phyloP scores from a whole-genome alignment of 768 basidiomycete species.

The Neoboletus brunneissimus region DNA sequence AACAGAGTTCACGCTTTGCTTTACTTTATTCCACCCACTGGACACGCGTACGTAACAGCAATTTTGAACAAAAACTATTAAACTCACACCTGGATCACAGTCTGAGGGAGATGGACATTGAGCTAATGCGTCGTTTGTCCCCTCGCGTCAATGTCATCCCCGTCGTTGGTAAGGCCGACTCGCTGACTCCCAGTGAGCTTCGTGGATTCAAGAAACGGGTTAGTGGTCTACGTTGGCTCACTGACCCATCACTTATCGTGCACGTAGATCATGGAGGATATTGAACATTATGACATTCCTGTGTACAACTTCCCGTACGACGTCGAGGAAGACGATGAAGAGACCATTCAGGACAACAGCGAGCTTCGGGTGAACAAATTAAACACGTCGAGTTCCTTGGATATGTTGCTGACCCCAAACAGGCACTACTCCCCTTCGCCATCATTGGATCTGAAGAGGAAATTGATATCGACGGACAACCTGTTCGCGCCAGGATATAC shows the following conservation, averaged over 20 bases:
- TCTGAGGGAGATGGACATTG: conserved; percentile 97
- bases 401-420: conserved; percentile 5
- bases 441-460: conserved; percentile 98
- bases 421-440: conserved; percentile 94
- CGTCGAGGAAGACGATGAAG: conserved; percentile 98
- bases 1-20: conserved; percentile 95
- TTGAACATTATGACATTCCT: conserved; percentile 96
- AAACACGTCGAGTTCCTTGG: neutral
- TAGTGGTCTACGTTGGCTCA: conserved; percentile 21
- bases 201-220: conserved; percentile 95
- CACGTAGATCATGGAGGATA: conserved; percentile 95
- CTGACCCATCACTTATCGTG: neutral
- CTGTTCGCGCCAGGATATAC: conserved; percentile 90
- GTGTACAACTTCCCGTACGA: conserved; percentile 99
- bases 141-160: conserved; percentile 99
- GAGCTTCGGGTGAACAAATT: conserved; percentile 74
- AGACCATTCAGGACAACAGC: conserved; percentile 96
- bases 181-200: conserved; percentile 89
- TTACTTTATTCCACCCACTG: conserved; percentile 99
- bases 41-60: conserved; percentile 72
- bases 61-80: neutral
- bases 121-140: conserved; percentile 96
- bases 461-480: conserved; percentile 88
- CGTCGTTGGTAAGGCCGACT: conserved; percentile 95
- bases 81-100: conserved; percentile 36